Conservation (phyloP, 805 yeast genomes). For the Saccharomycopsis sp. region DNA sequence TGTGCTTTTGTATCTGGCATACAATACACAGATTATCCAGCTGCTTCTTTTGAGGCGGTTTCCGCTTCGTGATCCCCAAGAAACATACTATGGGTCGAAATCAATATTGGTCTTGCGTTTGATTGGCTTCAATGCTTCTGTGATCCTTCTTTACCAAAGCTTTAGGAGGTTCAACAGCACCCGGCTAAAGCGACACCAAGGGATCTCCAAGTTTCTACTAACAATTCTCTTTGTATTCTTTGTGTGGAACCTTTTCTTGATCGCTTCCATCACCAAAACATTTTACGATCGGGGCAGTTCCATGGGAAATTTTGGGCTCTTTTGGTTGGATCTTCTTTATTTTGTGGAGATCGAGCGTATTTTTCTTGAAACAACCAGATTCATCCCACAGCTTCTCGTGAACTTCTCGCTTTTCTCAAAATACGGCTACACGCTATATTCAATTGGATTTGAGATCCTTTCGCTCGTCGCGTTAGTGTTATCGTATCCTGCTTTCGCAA, state of each 20-base stretch:
- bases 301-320: background rate
- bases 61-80: background rate
- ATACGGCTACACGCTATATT: background rate
- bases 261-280: background rate
- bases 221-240: background rate
- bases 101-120: background rate
- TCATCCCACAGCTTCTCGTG: background rate
- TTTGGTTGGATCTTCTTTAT: background rate
- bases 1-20: background rate
- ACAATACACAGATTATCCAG: background rate
- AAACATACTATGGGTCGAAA: background rate
- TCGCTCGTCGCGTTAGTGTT: background rate
- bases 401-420: background rate
- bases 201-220: background rate
- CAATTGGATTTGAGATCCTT: background rate
- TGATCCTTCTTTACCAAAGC: background rate
- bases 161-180: background rate
- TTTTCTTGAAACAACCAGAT: background rate
- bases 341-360: background rate
- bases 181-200: background rate
- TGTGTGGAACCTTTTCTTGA: background rate
- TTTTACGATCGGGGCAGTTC: background rate
- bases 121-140: background rate
- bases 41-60: background rate
- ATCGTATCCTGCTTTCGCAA: background rate